Base-by-base conservation (phyloP, 1,284 basidiomycete species). In the Trichosporon inkin region DNA sequence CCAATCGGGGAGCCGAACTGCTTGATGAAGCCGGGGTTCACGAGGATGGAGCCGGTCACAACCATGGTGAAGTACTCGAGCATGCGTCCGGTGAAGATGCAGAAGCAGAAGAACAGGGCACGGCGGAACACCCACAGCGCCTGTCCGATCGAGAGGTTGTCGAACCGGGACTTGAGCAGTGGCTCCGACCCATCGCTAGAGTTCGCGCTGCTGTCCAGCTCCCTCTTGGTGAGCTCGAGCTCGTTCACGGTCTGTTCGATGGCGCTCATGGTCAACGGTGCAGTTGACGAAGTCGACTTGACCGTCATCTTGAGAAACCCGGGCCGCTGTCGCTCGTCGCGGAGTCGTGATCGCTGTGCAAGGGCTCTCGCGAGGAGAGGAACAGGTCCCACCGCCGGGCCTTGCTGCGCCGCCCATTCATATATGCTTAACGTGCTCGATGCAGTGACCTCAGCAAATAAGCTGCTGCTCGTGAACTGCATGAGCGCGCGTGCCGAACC, bases 61-160 rank as follows among this genome's bases (percentile, higher is more conserved):
- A 20, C 32, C 38, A 67, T 61, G 56, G 63, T 58, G 28, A 66
- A 67, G 20, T 62, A 63, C 55, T 67, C 66, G 55, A 58, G 61
- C 36, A 69, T 53, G 49, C 59, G 60, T 0, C 63, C 64, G 6
- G 64, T 69, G 60, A 62, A 69, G 35, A 67, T 59, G 8, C 41
- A 32, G n/a, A 67, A 39, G 19, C 41, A 35, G 44, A 57, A 53
- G 52, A 68, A 28, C 28, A 61, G 56, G 10, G 58, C 47, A 19
- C 61, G 44, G 6, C 60, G 47, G 60, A 69, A 69, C 5, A 63
- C 44, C 68, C 66, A 67, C 1, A 67, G 54, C 10, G 66, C 58
- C 34, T 49, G 49, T 1, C 55, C 38, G 40, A 66, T 60, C 2
- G 55, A 58, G n/a, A 69, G 63, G 11, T 67, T 59, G 55, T 65